Base-by-base conservation (phyloP, 345 rosid genomes). In the Triadica sebifera region DNA sequence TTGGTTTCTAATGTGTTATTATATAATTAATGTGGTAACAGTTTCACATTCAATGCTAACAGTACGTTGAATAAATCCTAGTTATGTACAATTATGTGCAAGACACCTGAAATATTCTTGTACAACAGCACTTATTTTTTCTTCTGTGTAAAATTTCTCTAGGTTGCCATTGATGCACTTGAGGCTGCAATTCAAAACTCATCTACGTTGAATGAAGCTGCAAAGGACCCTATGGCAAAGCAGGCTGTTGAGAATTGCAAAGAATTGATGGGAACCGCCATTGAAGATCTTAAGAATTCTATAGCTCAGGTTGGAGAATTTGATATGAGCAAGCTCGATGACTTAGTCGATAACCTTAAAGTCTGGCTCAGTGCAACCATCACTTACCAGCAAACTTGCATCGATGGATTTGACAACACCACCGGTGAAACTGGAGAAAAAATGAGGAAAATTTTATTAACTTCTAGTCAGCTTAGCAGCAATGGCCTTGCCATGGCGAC, bases 401-500 rank as follows among this genome's bases (percentile, higher is more conserved):
- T 89, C 16, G 97, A 94, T 5, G 87, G 90, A 2, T 92, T 94
- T 64, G 73, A 75, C 16, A 90, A 94, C 75, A 84, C 89, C 1
- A 83, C 89, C 0, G 80, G 79, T 3, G 61, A 65, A 0, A 87
- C 88, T 0, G 85, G 79, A 0, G 29, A 77, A 12, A 89, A 87
- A 24, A 88, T 94, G 90, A 78, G 63, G 61, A 51, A 72, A 11
- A 38, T 88, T 34, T 67, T 92, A 68, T 53, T 62, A 49, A 69
- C 76, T 22, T 80, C 95, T 6, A 83, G 70, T 52, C 81, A 87
- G 79, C 87, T 88, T 13, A 86, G 89, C 0, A 87, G 89, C 80
- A 94, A 92, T 65, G 92, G 89, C 29, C 85, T 94, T n/a, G 97
- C 94, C 38, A 90, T 92, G 90, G 82, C 86, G 47, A 59, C 78